Conservation (phyloP, 495 filamentous ascomycete genomes). For the Talaromyces proteolyticus region DNA sequence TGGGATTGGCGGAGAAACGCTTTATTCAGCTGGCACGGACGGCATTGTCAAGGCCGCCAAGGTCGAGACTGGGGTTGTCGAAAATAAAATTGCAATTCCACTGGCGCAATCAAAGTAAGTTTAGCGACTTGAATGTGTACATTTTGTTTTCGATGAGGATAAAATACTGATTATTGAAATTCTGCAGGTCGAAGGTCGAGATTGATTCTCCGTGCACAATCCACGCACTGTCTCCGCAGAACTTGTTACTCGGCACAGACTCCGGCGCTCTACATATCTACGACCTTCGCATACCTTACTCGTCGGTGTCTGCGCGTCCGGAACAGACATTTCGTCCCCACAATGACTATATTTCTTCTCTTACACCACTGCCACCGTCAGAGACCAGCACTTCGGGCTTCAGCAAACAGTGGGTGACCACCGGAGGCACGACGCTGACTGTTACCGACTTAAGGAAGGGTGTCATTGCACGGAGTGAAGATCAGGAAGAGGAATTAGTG, state of each 20-base stretch:
- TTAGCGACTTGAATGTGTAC: neutral
- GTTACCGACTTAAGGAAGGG: conserved; percentile 82
- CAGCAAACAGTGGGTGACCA: conserved; percentile 88
- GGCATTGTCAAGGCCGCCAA: conserved; percentile 83
- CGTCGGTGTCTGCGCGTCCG: conserved; percentile 50
- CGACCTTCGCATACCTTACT: conserved; percentile 70
- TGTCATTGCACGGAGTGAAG: conserved; percentile 78
- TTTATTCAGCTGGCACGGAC: conserved; percentile 90
- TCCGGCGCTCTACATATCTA: conserved; percentile 84
- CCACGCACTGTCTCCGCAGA: conserved; percentile 77
- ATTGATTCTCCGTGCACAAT: conserved; percentile 70
- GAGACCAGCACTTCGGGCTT: conserved; percentile 74
- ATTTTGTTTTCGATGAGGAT: too few relatives aligned
- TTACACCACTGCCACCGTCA: conserved; percentile 77
- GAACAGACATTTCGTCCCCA: conserved; percentile 79
- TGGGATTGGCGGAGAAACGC: conserved; percentile 62
- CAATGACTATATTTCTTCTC: conserved; percentile 86
- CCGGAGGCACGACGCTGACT: conserved; percentile 82
- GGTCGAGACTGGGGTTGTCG: conserved; percentile 71
- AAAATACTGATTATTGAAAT: too few relatives aligned
- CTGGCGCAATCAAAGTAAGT: conserved; percentile 32
- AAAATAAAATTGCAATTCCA: conserved; percentile 60
- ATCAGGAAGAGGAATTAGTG: conserved; percentile 89
- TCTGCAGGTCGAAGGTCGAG: conserved; percentile 5
- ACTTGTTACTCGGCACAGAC: conserved; percentile 85